Evolutionary conservation across 2,329 filamentous ascomycete genomes (phyloP).

Genomic region (Raffaelea ambrosiae): DNA sequence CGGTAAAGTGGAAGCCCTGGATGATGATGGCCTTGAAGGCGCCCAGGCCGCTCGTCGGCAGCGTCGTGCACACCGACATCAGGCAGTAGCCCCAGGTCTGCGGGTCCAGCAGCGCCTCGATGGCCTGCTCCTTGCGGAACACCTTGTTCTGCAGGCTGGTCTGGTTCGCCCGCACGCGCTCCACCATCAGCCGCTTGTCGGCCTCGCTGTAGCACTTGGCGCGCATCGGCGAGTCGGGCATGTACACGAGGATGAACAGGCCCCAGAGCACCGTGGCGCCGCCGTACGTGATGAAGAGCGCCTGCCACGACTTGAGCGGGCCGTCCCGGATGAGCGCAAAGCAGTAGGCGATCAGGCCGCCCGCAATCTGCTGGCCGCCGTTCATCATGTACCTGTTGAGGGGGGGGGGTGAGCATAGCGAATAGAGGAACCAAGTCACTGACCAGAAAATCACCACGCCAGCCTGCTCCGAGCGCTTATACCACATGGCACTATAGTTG

Average conservation of each 20-base stretch:
- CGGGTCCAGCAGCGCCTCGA: constrained; percentile 51
- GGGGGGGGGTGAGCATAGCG: background rate
- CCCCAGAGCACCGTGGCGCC: constrained; percentile 54
- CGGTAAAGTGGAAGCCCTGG: constrained; percentile 55
- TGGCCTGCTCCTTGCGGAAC: constrained; percentile 37
- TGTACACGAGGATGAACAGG: constrained; percentile 52
- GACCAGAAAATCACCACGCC: constrained; percentile 60
- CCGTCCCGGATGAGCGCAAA: constrained; percentile 44
- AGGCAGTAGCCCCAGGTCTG: constrained; percentile 57
- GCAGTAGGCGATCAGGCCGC: constrained; percentile 61
- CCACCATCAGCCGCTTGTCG: constrained; percentile 56
- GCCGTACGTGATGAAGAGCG: constrained; percentile 60
- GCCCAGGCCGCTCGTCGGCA: constrained; percentile 65
- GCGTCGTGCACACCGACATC: constrained; percentile 62
- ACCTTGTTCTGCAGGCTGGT: constrained; percentile 50
- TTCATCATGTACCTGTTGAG: constrained; percentile 79
- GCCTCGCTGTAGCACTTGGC: constrained; percentile 60
- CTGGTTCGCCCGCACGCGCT: constrained; percentile 52
- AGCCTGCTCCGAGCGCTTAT: constrained; percentile 60
- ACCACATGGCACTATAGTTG: constrained; percentile 67
- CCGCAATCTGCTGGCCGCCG: constrained; percentile 63
- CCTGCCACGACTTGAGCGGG: constrained; percentile 57
- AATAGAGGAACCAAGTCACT: constrained; percentile 30
- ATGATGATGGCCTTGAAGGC: constrained; percentile 71
- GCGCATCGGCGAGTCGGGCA: constrained; percentile 64